phyloP scores from a whole-genome alignment of 2,329 filamentous ascomycete species.

The Lasiodiplodia hormozganensis region DNA sequence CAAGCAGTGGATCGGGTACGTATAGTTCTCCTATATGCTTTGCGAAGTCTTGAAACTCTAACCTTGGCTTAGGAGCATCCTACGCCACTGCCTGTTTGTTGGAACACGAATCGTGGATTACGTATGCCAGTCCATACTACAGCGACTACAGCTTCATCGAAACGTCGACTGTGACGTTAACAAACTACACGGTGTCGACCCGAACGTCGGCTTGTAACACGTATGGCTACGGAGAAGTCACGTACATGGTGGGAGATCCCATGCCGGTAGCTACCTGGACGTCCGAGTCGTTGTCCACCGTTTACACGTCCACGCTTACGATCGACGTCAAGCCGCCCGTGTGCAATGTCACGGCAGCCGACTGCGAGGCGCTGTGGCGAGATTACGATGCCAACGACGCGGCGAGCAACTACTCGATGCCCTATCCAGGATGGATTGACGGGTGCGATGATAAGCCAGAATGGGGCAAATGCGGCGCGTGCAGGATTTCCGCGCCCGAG shows the following conservation, averaged over 20 bases:
- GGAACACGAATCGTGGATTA: neutral
- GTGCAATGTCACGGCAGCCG: conserved; percentile 8
- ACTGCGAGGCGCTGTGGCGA: conserved; percentile 4
- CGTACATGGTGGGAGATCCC: conserved; percentile 11
- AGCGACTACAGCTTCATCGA: neutral
- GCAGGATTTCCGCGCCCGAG: conserved; percentile 5
- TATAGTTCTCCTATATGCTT: neutral
- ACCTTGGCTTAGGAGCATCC: neutral
- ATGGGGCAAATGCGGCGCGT: neutral
- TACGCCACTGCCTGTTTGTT: conserved; percentile 10
- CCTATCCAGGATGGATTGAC: neutral
- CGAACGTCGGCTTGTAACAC: neutral
- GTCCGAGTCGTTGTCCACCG: neutral
- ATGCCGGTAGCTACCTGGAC: conserved; percentile 13
- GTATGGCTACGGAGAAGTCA: neutral
- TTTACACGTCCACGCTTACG: neutral
- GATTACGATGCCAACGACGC: neutral
- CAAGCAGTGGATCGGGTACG: conserved; percentile 8
- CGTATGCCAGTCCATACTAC: neutral
- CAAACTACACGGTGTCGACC: conserved; percentile 14
- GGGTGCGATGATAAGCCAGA: conserved; percentile 7
- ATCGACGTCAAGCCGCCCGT: neutral
- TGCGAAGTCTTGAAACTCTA: neutral
- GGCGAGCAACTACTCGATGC: neutral
- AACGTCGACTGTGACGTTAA: neutral